A percentile compares a stretch with the other conserved stretches of the same genome.
Evolutionary conservation across 2,329 filamentous ascomycete genomes (phyloP).

Genomic region (Escovopsis sp.): DNA sequence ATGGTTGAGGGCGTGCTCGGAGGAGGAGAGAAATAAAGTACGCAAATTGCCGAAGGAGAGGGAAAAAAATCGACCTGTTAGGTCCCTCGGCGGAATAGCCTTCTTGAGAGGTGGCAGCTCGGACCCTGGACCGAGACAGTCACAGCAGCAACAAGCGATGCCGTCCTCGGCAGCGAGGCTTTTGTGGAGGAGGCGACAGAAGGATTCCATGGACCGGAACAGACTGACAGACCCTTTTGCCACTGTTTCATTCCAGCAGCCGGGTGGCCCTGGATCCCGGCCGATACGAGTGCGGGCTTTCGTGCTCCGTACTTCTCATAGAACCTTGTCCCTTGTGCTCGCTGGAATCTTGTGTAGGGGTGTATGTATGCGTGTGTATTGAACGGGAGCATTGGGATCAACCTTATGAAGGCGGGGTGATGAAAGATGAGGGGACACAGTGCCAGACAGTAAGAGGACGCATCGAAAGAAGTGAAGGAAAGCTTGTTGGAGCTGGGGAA

Average conservation of each 20-base stretch:
- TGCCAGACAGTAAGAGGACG: neutral
- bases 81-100: constrained; percentile 1
- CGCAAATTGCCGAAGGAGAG: no score
- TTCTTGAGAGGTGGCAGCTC: constrained; percentile 2
- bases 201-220: neutral
- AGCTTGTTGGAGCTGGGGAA: no score
- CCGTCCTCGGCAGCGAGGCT: constrained; percentile 3
- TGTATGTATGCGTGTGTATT: no score
- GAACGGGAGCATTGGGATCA: no score
- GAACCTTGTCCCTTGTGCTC: no score
- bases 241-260: constrained; percentile 6
- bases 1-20: constrained; percentile 2
- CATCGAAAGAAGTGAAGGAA: neutral
- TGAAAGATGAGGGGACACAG: neutral
- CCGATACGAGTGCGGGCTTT: no score
- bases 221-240: constrained; percentile 2
- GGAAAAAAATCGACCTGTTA: constrained; percentile 1
- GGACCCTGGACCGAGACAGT: constrained; percentile 5
- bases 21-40: no score
- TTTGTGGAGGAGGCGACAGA: neutral
- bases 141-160: constrained; percentile 4
- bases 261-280: constrained; percentile 6
- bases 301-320: no score
- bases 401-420: no score
- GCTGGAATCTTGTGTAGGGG: no score